phyloP scores from a whole-genome alignment of 371 early-diverging fungal genomes.

The Mortierella sp. region DNA sequence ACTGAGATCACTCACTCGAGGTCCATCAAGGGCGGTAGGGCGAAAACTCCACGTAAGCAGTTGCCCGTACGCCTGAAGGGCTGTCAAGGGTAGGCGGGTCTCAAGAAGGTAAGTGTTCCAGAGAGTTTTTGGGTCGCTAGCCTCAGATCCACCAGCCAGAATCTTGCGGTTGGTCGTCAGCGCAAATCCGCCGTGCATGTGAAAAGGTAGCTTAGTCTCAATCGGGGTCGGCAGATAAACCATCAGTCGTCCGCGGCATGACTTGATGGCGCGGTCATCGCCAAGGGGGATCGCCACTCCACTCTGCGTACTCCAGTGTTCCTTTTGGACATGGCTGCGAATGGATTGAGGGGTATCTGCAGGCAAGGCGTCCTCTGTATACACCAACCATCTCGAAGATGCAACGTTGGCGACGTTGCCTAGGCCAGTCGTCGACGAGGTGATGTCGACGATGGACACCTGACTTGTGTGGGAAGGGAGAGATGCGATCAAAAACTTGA shows the following conservation, averaged over 20 bases:
- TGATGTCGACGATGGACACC: neutral
- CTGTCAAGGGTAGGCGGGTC: neutral
- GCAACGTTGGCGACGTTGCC: neutral
- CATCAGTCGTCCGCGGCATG: conserved; percentile 24
- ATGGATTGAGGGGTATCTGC: neutral
- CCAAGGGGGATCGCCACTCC: neutral
- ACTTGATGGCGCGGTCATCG: neutral
- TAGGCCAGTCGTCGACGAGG: neutral
- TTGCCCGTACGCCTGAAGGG: neutral
- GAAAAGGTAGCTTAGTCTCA: conserved; percentile 33
- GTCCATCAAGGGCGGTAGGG: neutral
- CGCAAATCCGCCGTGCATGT: conserved; percentile 46
- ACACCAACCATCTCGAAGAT: neutral
- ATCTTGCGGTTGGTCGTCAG: conserved; percentile 30
- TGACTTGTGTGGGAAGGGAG: neutral
- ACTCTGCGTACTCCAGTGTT: neutral
- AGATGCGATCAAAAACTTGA: neutral
- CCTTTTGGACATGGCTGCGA: neutral
- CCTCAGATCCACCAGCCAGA: conserved; percentile 3
- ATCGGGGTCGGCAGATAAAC: conserved; percentile 34
- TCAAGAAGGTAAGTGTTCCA: conserved; percentile 9
- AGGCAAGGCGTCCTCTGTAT: neutral
- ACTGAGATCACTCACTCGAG: neutral
- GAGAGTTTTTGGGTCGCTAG: no score
- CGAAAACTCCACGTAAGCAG: neutral